Conservation (phyloP, 108 stramenopile species). For the Skeletonema marinoi region DNA sequence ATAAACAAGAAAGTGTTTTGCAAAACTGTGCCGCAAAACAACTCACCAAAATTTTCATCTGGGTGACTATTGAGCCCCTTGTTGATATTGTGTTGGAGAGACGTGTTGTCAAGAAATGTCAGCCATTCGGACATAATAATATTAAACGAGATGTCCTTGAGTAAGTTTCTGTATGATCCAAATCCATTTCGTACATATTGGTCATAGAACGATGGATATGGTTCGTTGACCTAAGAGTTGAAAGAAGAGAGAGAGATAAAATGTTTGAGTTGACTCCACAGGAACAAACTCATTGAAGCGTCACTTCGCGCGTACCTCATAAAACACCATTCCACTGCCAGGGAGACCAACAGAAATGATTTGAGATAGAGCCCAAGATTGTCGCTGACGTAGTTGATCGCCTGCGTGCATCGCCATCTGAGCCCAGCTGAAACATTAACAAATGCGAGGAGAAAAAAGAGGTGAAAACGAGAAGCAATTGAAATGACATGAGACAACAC, state of each 20-base stretch:
- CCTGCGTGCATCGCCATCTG: slow-evolving; percentile 27
- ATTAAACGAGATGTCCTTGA: slow-evolving; percentile 13
- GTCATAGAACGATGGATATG: slow-evolving; percentile 20
- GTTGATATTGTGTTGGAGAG: not conserved
- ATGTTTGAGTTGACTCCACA: not conserved
- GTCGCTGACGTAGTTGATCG: slow-evolving; percentile 57
- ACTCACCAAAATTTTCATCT: slow-evolving; percentile 8
- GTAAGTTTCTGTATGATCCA: slow-evolving; percentile 21
- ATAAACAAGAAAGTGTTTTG: not conserved
- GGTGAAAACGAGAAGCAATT: no score
- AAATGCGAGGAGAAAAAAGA: not conserved
- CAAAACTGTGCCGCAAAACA: not conserved
- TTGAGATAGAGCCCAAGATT: slow-evolving; percentile 55
- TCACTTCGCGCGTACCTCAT: no score
- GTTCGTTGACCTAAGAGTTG: not conserved
- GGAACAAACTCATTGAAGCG: no score
- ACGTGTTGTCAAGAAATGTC: slow-evolving; percentile 2
- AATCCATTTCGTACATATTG: slow-evolving; percentile 36
- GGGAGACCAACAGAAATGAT: slow-evolving; percentile 31
- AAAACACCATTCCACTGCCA: slow-evolving; percentile 3
- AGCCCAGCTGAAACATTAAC: slow-evolving; percentile 13
- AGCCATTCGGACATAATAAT: slow-evolving; percentile 18
- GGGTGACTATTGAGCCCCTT: not conserved
- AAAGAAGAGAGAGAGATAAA: not conserved
- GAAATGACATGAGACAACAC: no score